phyloP scores from a whole-genome alignment of 176 grass and related monocot species.

The Oryza longistaminata region DNA sequence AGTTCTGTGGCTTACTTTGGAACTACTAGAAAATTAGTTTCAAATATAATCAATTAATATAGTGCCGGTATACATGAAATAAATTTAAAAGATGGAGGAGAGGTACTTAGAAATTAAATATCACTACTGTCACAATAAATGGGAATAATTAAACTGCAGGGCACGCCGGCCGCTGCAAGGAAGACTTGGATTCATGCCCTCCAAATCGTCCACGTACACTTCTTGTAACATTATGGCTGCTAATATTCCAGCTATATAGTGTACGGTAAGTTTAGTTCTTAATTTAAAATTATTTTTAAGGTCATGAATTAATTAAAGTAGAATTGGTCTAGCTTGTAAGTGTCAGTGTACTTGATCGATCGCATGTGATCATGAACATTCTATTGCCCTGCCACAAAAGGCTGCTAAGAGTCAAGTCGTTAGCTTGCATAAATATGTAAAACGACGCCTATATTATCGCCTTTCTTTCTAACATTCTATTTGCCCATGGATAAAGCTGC shows the following conservation, averaged over 20 bases:
- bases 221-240: background rate
- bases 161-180: too few relatives aligned
- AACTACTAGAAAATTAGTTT: background rate
- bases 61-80: background rate
- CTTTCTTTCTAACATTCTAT: conserved; percentile 14
- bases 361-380: conserved; percentile 2
- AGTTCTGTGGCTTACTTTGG: background rate
- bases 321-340: background rate
- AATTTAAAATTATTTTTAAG: background rate
- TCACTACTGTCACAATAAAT: background rate
- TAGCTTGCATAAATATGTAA: background rate
- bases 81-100: background rate
- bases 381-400: conserved; percentile 18
- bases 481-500: conserved; percentile 32
- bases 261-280: background rate
- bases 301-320: background rate
- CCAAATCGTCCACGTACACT: conserved; percentile 11
- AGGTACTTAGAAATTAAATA: background rate
- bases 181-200: too few relatives aligned
- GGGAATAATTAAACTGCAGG: background rate
- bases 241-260: background rate
- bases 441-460: background rate
- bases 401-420: conserved; percentile 14
- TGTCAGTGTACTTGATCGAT: background rate
- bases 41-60: background rate